These are phyloP conservation scores for Inonotus obliquus DNA, from an alignment of 1,284 basidiomycete genomes.

Conservation along the genomic window DNA sequence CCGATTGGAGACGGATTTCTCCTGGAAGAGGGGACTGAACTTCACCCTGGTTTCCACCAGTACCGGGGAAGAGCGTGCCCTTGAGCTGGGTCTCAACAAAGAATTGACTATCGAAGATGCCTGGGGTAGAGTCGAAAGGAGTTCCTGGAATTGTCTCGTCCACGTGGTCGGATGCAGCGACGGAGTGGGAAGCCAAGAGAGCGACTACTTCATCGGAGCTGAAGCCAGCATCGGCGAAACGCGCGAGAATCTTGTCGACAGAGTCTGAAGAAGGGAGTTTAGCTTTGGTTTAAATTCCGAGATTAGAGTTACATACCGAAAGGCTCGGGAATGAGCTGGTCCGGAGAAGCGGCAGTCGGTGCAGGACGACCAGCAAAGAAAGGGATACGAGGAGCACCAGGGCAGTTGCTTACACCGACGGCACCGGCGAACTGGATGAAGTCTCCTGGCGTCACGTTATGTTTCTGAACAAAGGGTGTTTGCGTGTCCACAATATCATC, in stretches of 20 bases:
- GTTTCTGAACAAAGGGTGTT: conserved; percentile 24
- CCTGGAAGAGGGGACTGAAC: conserved; percentile 10
- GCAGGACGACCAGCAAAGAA: conserved; percentile 24
- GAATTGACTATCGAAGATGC: conserved; percentile 35
- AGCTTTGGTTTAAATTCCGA: no score
- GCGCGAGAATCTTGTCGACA: conserved; percentile 23
- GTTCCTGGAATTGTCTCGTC: conserved; percentile 33
- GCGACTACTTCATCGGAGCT: conserved; percentile 28
- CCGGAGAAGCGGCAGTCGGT: conserved; percentile 25
- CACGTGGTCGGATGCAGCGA: conserved; percentile 35
- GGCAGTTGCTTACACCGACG: conserved; percentile 28
- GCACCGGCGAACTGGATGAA: conserved; percentile 31
- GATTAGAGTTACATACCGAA: conserved; percentile 21
- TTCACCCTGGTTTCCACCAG: conserved; percentile 25
- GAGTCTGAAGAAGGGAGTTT: no score
- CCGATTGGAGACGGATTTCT: conserved; percentile 19
- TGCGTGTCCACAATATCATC: conserved; percentile 27
- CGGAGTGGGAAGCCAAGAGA: conserved; percentile 31
- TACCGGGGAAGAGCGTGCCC: conserved; percentile 33
- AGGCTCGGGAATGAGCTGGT: conserved; percentile 25
- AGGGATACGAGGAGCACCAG: conserved; percentile 28
- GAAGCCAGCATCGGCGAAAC: conserved; percentile 26
- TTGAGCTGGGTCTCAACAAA: conserved; percentile 32
- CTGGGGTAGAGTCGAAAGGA: conserved; percentile 38
- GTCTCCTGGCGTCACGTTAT: conserved; percentile 27